phyloP scores from a whole-genome alignment of 257 asterid genomes.

The Agastache rugosa region DNA sequence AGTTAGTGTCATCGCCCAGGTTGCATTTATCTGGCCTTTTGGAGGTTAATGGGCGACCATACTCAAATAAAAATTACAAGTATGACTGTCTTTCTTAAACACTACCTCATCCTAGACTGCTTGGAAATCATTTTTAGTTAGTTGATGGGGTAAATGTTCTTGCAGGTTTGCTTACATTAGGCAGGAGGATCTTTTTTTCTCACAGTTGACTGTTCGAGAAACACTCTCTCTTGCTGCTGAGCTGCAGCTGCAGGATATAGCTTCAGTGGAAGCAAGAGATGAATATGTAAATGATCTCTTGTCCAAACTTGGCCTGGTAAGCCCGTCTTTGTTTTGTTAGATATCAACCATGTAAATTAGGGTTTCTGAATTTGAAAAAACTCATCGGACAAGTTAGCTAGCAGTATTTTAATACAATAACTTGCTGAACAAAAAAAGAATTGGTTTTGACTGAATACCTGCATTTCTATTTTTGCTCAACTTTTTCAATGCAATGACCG shows the following conservation, averaged over 20 bases:
- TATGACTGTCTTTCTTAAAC: conserved; percentile 32
- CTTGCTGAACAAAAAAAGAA: conserved; percentile 1
- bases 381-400: neutral
- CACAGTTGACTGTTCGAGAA: conserved; percentile 98
- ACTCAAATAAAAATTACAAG: conserved; percentile 76
- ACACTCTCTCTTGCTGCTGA: conserved; percentile 94
- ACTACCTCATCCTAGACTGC: conserved; percentile 20
- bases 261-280: conserved; percentile 79
- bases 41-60: conserved; percentile 80
- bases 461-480: conserved; percentile 14
- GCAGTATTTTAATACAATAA: conserved; percentile 21
- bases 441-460: conserved; percentile 11
- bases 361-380: conserved; percentile 24
- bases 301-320: conserved; percentile 86
- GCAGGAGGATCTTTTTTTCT: conserved; percentile 97
- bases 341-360: neutral
- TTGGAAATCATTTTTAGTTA: conserved; percentile 15
- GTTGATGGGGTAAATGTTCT: conserved; percentile 30
- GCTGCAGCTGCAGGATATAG: conserved; percentile 80
- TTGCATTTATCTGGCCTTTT: conserved; percentile 85
- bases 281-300: conserved; percentile 77
- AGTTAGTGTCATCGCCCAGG: conserved; percentile 72
- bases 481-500: neutral
- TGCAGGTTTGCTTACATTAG: conserved; percentile 87
- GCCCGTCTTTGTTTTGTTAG: conserved; percentile 36